phyloP scores from a whole-genome alignment of 2,329 filamentous ascomycete genomes.

The Stachybotrys elegans region DNA sequence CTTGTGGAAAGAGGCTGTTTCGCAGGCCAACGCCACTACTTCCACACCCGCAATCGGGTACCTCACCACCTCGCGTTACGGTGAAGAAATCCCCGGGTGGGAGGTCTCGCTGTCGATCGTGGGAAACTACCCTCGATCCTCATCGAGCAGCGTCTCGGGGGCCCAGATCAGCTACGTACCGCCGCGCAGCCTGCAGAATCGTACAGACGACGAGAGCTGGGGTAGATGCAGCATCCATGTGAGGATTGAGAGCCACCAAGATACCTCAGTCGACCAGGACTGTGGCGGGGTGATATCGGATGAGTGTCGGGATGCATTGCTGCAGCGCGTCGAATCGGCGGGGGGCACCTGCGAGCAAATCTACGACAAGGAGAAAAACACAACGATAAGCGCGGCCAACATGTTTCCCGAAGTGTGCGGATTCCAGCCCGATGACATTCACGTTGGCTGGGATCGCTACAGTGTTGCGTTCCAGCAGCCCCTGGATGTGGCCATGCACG shows the following conservation, averaged over 20 bases:
- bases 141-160: not conserved
- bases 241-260: not conserved
- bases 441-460: too few species aligned
- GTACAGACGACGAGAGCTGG: not conserved
- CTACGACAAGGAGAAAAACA: not conserved
- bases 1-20: not conserved
- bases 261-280: not conserved
- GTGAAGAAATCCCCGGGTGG: not conserved
- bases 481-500: not conserved
- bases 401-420: not conserved
- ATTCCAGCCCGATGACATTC: too few species aligned
- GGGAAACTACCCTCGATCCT: not conserved
- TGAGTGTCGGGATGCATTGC: not conserved
- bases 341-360: not conserved
- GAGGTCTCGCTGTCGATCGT: not conserved
- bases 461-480: not conserved
- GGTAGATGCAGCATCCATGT: not conserved
- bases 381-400: too few species aligned
- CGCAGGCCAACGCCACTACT: not conserved
- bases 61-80: not conserved
- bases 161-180: not conserved
- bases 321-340: not conserved
- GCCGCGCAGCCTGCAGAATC: not conserved
- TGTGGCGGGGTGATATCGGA: not conserved
- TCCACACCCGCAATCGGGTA: not conserved